phyloP scores from a whole-genome alignment of 2,329 filamentous ascomycete species.

The Lecanosticta acicola region DNA sequence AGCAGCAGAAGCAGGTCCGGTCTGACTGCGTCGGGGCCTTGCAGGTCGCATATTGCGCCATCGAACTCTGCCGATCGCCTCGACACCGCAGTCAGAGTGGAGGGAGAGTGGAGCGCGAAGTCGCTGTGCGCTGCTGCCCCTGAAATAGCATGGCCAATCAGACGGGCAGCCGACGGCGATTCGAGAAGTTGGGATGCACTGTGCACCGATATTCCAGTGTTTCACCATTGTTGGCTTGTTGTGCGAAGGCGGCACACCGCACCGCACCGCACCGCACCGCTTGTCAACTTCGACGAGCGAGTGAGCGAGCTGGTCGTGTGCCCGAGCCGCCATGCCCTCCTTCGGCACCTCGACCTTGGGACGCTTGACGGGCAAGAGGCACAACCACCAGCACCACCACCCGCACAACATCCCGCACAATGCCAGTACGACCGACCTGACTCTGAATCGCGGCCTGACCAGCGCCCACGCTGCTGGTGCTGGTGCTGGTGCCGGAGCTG shows the following conservation, averaged over 20 bases:
- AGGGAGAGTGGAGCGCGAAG: neutral
- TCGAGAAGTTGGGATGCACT: neutral
- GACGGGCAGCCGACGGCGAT: neutral
- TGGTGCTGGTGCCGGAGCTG: too few relatives aligned
- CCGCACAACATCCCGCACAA: too few relatives aligned
- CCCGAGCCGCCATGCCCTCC: neutral
- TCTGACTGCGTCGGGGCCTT: too few relatives aligned
- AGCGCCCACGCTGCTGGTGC: neutral
- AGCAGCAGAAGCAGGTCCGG: too few relatives aligned
- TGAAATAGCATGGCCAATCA: slow-evolving; percentile 4
- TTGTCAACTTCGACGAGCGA: too few relatives aligned
- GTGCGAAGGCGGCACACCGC: too few relatives aligned
- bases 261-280: too few relatives aligned
- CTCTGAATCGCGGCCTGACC: neutral
- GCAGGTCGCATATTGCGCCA: neutral
- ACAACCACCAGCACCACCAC: neutral
- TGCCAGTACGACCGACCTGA: slow-evolving; percentile 6
- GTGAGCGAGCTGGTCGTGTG: too few relatives aligned
- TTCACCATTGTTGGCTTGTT: too few relatives aligned
- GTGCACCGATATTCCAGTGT: slow-evolving; percentile 1
- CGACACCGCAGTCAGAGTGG: too few relatives aligned
- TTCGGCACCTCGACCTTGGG: slow-evolving; percentile 2
- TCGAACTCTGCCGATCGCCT: neutral
- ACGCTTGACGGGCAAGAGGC: slow-evolving; percentile 5
- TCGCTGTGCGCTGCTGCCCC: slow-evolving; percentile 1